These are phyloP conservation scores for Rhizophora mangle DNA, from an alignment of 345 rosid genomes.

Conservation along the genomic window DNA sequence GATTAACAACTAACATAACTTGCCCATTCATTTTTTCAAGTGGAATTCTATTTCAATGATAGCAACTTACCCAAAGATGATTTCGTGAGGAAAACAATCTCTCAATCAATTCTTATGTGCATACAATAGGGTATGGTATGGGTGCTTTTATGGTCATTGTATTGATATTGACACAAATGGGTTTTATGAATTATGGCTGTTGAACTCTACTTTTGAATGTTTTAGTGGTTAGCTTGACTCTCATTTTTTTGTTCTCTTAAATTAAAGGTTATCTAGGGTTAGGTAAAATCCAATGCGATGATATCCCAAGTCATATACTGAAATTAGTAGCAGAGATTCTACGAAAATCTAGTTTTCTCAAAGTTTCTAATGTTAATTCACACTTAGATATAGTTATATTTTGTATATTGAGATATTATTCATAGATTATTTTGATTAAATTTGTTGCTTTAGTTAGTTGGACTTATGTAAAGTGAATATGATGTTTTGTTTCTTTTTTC, in stretches of 20 bases:
- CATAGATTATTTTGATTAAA: too few relatives aligned
- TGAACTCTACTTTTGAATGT: too few relatives aligned
- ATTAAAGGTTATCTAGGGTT: constrained; percentile 39
- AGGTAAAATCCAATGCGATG: constrained; percentile 26
- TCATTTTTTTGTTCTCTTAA: constrained; percentile 43
- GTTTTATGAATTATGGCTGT: too few relatives aligned
- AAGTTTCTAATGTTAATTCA: constrained; percentile 24
- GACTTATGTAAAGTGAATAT: background rate
- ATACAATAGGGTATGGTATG: too few relatives aligned
- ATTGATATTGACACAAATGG: too few relatives aligned
- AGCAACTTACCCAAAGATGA: constrained; percentile 35
- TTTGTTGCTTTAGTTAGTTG: too few relatives aligned
- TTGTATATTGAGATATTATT: too few relatives aligned
- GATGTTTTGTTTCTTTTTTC: background rate
- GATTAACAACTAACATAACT: background rate
- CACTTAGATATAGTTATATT: too few relatives aligned
- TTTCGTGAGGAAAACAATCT: constrained; percentile 27
- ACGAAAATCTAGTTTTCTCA: constrained; percentile 28
- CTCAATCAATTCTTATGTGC: too few relatives aligned
- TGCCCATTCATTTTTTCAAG: constrained; percentile 10
- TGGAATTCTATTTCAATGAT: constrained; percentile 45
- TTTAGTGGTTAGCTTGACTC: too few relatives aligned
- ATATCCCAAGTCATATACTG: constrained; percentile 21
- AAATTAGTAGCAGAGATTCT: constrained; percentile 30
- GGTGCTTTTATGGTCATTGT: too few relatives aligned